phyloP scores from a whole-genome alignment of 2,329 filamentous ascomycete species.

The Fulvia fulva region DNA sequence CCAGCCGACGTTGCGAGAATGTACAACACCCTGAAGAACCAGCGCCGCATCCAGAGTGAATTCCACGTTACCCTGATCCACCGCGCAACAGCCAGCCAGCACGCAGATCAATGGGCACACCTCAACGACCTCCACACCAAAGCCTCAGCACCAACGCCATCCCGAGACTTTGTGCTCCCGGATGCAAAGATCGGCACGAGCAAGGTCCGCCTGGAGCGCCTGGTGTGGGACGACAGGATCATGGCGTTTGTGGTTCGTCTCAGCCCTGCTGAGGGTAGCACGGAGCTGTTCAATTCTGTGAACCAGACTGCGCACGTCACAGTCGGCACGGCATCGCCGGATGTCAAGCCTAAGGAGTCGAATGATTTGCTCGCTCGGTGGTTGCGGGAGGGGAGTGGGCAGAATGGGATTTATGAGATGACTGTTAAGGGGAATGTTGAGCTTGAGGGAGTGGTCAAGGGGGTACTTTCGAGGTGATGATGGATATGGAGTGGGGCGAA shows the following conservation, averaged over 20 bases:
- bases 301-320: constrained; percentile 86
- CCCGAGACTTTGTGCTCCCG: constrained; percentile 36
- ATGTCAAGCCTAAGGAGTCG: constrained; percentile 89
- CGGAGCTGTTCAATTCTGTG: constrained; percentile 58
- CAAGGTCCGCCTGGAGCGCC: constrained; percentile 57
- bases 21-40: constrained; percentile 70
- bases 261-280: constrained; percentile 38
- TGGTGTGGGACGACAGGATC: constrained; percentile 80
- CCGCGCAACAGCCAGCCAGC: constrained; percentile 57
- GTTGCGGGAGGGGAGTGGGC: constrained; percentile 58
- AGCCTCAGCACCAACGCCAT: constrained; percentile 31
- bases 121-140: constrained; percentile 59
- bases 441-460: constrained; percentile 53
- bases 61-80: constrained; percentile 97
- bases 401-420: constrained; percentile 52
- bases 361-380: constrained; percentile 77
- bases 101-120: constrained; percentile 69
- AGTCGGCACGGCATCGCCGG: constrained; percentile 69
- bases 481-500: neutral
- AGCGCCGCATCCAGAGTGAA: constrained; percentile 70
- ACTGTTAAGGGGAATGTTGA: constrained; percentile 53
- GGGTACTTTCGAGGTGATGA: constrained; percentile 38
- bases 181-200: constrained; percentile 60
- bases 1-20: constrained; percentile 58
- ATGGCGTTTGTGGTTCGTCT: constrained; percentile 89